Evolutionary conservation across 768 basidiomycete genomes (phyloP).

Genomic region (Cyclocybe cylindracea): DNA sequence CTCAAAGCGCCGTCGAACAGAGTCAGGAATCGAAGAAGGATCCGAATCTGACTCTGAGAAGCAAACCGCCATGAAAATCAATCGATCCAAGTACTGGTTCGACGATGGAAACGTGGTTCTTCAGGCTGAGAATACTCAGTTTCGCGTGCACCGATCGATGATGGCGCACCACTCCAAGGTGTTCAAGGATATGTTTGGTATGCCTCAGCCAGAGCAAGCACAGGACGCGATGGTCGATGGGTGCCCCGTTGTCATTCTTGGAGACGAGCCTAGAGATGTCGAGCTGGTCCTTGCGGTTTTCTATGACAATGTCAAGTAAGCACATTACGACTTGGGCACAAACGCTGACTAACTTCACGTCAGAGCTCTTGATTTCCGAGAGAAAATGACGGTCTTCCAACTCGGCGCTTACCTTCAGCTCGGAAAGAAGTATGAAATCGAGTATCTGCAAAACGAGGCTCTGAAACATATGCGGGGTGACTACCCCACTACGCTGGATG

Average conservation of each 20-base stretch:
- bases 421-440: slow-evolving; percentile 8
- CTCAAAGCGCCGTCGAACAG: too few species aligned
- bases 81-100: background rate
- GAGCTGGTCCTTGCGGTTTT: slow-evolving; percentile 1
- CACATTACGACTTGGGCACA: background rate
- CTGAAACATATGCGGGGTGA: background rate
- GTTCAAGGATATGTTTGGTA: slow-evolving; percentile 3
- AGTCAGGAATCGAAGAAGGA: too few species aligned
- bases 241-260: slow-evolving; percentile 1
- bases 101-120: slow-evolving; percentile 7
- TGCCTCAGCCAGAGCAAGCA: background rate
- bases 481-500: background rate
- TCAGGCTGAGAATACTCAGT: slow-evolving; percentile 4
- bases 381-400: background rate
- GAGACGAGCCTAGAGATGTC: background rate
- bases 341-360: too few species aligned
- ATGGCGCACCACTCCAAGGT: slow-evolving; percentile 4
- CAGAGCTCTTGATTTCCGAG: background rate
- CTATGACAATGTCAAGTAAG: slow-evolving; percentile 3
- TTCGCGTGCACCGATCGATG: slow-evolving; percentile 4
- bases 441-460: background rate
- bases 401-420: background rate
- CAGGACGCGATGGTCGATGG: background rate
- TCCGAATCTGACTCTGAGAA: too few species aligned
- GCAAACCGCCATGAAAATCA: too few species aligned